Evolutionary conservation across 2,329 filamentous ascomycete genomes (phyloP).

Genomic region (Biscogniauxia marginata): DNA sequence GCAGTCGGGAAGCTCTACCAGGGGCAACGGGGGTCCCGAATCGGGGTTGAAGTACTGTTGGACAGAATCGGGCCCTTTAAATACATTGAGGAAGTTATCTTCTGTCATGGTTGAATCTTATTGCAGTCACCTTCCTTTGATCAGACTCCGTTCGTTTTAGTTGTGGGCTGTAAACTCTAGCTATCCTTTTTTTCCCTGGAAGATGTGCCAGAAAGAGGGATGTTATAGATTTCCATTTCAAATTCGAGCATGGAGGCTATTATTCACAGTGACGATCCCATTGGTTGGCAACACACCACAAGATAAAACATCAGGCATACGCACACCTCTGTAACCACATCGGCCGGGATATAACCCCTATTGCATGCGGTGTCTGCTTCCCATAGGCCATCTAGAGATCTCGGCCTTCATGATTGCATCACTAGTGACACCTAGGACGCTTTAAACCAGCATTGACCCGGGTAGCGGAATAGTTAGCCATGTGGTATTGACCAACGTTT

Average conservation of each 20-base stretch:
- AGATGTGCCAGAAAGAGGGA: not conserved
- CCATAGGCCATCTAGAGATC: not conserved
- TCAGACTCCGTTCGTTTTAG: not conserved
- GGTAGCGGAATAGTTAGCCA: not conserved
- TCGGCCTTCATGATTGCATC: not conserved
- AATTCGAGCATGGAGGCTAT: not conserved
- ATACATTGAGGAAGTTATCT: slow-evolving; percentile 49
- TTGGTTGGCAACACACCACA: not conserved
- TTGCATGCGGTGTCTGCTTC: not conserved
- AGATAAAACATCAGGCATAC: not conserved
- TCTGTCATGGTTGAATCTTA: slow-evolving; percentile 21
- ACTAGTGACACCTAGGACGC: not conserved
- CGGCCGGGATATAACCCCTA: not conserved
- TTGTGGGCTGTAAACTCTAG: not conserved
- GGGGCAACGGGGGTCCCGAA: slow-evolving; percentile 53
- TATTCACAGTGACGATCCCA: not conserved
- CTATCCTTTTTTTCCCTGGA: not conserved
- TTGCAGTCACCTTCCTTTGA: not conserved
- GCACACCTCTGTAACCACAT: not conserved
- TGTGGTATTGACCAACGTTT: not conserved
- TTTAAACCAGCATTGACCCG: not conserved
- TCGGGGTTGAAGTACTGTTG: slow-evolving; percentile 61
- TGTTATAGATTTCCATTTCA: not conserved
- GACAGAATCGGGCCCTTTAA: slow-evolving; percentile 55
- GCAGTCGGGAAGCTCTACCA: slow-evolving; percentile 57